Conservation (phyloP, 2,329 filamentous ascomycete genomes). For the Sarocladium oryzae region DNA sequence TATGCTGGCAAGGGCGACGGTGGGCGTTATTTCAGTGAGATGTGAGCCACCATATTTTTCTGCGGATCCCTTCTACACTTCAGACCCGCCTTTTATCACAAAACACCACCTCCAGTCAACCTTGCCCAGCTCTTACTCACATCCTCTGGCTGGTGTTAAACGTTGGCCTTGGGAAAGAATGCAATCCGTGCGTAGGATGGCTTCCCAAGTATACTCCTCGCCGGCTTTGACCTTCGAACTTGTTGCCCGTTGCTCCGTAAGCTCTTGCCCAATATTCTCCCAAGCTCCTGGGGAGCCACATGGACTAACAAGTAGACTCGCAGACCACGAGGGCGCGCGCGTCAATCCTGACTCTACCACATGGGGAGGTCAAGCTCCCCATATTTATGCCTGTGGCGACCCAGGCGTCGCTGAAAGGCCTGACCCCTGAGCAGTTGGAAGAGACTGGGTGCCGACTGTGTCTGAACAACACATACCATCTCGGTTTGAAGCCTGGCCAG, state of each 20-base stretch:
- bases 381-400: slow-evolving; percentile 99
- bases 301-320: neutral
- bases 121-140: neutral
- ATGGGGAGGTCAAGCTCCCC: slow-evolving; percentile 83
- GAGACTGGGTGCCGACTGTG: slow-evolving; percentile 85
- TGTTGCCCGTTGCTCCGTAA: slow-evolving; percentile 72
- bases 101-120: neutral
- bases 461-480: slow-evolving; percentile 96
- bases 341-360: slow-evolving; percentile 78
- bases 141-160: neutral
- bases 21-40: no score
- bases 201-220: slow-evolving; percentile 45
- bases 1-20: no score
- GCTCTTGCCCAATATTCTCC: slow-evolving; percentile 23
- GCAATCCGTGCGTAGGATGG: slow-evolving; percentile 37
- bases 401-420: slow-evolving; percentile 88
- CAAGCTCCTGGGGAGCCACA: neutral
- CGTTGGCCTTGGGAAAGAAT: slow-evolving; percentile 15
- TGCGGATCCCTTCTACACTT: neutral
- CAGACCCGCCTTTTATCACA: neutral
- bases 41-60: no score
- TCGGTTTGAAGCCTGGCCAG: slow-evolving; percentile 91
- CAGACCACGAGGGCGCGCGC: slow-evolving; percentile 93
- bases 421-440: slow-evolving; percentile 88
- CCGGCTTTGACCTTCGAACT: slow-evolving; percentile 74